These are phyloP conservation scores for Dendrobium catenatum DNA, from an alignment of 106 monocot species.

Conservation along the genomic window DNA sequence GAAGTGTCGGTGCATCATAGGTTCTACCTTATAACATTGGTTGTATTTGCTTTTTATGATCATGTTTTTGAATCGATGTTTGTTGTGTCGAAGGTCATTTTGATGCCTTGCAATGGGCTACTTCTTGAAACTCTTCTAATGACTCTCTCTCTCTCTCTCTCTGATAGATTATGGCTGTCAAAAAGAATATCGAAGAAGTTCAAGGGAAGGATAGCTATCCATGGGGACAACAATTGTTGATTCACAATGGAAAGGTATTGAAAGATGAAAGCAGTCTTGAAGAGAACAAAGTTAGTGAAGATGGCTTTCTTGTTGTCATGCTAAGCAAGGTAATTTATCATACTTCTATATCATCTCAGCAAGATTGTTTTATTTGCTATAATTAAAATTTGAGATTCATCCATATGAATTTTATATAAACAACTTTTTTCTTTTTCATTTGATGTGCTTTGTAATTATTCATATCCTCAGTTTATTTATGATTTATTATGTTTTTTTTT, in stretches of 20 bases:
- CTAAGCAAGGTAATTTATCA: slow-evolving; percentile 69
- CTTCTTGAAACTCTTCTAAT: background rate
- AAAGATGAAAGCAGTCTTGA: slow-evolving; percentile 95
- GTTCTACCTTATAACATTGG: background rate
- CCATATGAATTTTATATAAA: background rate
- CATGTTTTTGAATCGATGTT: background rate
- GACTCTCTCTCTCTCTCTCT: background rate
- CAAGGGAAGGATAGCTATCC: slow-evolving; percentile 95
- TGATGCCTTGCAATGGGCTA: background rate
- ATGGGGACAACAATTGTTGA: slow-evolving; percentile 84
- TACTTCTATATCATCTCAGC: background rate
- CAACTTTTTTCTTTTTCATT: background rate
- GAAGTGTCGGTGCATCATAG: no score
- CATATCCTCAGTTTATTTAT: background rate
- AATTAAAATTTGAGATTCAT: background rate
- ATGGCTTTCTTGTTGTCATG: slow-evolving; percentile 99
- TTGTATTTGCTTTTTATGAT: background rate
- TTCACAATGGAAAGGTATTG: slow-evolving; percentile 91
- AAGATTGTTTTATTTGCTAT: background rate
- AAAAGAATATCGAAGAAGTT: slow-evolving; percentile 91
- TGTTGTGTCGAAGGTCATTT: background rate
- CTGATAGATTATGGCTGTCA: slow-evolving; percentile 81
- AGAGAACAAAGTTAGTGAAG: slow-evolving; percentile 84
- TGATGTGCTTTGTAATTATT: background rate
- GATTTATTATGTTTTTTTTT: background rate